Conservation (phyloP, 352 stramenopile species). For the Peronospora tabacina region DNA sequence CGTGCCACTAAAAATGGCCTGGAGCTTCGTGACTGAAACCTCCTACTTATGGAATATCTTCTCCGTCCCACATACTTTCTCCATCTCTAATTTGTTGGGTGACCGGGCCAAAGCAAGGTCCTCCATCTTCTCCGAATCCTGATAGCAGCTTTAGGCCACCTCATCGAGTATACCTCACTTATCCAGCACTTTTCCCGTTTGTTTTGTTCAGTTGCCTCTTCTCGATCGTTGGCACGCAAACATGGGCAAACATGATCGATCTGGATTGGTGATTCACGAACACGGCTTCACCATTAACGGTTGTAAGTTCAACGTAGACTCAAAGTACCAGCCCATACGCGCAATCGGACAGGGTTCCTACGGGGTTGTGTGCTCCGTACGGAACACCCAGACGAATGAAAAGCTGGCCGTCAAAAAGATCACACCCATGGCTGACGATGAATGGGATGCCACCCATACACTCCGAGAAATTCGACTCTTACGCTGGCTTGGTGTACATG, state of each 20-base stretch:
- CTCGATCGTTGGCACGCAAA: neutral
- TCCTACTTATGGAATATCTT: slow-evolving; percentile 9
- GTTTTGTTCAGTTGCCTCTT: neutral
- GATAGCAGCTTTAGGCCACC: neutral
- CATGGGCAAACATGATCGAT: slow-evolving; percentile 57
- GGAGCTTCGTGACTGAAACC: slow-evolving; percentile 5
- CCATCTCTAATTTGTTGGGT: slow-evolving; percentile 5
- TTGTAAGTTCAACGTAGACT: slow-evolving; percentile 71
- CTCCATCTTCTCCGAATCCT: too few species aligned
- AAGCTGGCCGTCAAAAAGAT: slow-evolving; percentile 92
- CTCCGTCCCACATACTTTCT: slow-evolving; percentile 15
- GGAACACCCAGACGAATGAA: slow-evolving; percentile 65
- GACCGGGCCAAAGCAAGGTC: neutral
- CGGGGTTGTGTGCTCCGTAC: slow-evolving; percentile 87
- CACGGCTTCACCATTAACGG: slow-evolving; percentile 80
- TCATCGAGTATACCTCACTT: neutral
- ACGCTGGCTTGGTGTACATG: slow-evolving; percentile 82
- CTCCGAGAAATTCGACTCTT: slow-evolving; percentile 88
- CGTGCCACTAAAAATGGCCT: slow-evolving; percentile 3
- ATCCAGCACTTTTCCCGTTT: neutral
- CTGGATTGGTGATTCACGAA: slow-evolving; percentile 49
- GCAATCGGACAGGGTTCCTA: slow-evolving; percentile 91
- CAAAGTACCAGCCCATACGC: slow-evolving; percentile 78
- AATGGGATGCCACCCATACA: slow-evolving; percentile 86
- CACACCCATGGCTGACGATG: slow-evolving; percentile 84